phyloP scores from a whole-genome alignment of 805 yeast genomes.

The Kodamaea kakaduensis region DNA sequence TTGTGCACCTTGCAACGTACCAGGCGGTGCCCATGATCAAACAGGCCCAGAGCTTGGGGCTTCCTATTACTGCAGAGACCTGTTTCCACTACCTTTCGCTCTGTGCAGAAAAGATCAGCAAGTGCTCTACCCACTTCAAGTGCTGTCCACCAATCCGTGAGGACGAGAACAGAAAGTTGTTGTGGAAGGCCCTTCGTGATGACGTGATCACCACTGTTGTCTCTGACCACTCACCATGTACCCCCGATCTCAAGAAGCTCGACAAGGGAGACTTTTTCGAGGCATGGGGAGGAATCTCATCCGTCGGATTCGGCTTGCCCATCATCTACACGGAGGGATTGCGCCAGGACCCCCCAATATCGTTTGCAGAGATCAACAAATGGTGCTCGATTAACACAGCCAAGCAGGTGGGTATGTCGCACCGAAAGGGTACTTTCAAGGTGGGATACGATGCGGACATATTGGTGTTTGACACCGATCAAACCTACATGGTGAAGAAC shows the following conservation, averaged over 20 bases:
- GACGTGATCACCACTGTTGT: conserved; percentile 79
- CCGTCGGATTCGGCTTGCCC: conserved; percentile 88
- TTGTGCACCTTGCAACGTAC: conserved; percentile 85
- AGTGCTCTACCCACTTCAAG: conserved; percentile 77
- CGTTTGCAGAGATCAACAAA: conserved; percentile 57
- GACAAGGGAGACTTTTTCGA: conserved; percentile 81
- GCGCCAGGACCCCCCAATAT: conserved; percentile 47
- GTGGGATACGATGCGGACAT: conserved; percentile 88
- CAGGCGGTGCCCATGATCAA: conserved; percentile 73
- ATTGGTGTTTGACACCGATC: conserved; percentile 69
- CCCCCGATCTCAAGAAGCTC: conserved; percentile 82
- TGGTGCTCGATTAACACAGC: conserved; percentile 89
- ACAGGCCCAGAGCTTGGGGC: conserved; percentile 54
- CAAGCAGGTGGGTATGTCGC: conserved; percentile 71
- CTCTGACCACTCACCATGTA: conserved; percentile 94
- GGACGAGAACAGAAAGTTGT: conserved; percentile 59
- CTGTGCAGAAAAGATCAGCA: conserved; percentile 71
- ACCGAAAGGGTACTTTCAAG: conserved; percentile 66
- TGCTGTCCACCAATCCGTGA: conserved; percentile 94
- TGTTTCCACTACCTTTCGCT: conserved; percentile 89
- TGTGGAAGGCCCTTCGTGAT: conserved; percentile 74
- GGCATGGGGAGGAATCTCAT: conserved; percentile 96
- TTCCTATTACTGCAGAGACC: conserved; percentile 83
- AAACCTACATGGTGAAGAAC: conserved; percentile 47
- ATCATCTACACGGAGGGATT: conserved; percentile 72